These are phyloP conservation scores for Entomophthora muscae DNA, from an alignment of 371 early-diverging fungal species.

Conservation along the genomic window DNA sequence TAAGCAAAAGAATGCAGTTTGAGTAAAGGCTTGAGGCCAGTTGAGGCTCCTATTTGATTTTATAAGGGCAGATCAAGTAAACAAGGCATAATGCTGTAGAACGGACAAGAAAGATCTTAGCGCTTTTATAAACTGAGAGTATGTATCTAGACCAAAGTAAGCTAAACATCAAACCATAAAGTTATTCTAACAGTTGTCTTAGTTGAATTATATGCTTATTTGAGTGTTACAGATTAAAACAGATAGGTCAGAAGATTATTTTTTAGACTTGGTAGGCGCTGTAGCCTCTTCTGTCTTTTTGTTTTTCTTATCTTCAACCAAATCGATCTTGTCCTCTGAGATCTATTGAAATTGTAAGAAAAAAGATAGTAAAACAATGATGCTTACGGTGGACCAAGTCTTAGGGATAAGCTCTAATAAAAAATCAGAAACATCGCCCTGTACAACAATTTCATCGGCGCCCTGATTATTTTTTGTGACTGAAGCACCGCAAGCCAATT, in stretches of 20 bases:
- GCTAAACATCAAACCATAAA: too few species aligned
- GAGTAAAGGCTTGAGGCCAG: too few species aligned
- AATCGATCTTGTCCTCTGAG: conserved; percentile 43
- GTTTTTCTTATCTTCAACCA: conserved; percentile 43
- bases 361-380: neutral
- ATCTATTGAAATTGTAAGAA: conserved; percentile 18
- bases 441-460: conserved; percentile 82
- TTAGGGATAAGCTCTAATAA: conserved; percentile 40
- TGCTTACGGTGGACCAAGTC: conserved; percentile 35
- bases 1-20: too few species aligned
- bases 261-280: neutral
- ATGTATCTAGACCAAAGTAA: too few species aligned
- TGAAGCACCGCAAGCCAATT: conserved; percentile 81
- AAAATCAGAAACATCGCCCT: conserved; percentile 78
- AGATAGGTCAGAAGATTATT: conserved; percentile 3
- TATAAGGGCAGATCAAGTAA: too few species aligned
- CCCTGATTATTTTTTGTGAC: conserved; percentile 83
- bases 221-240: too few species aligned
- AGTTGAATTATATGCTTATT: too few species aligned
- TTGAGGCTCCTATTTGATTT: too few species aligned
- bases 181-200: too few species aligned
- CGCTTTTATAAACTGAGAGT: too few species aligned
- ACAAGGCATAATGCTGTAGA: too few species aligned
- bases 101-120: too few species aligned
- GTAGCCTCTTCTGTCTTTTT: conserved; percentile 15